phyloP scores from a whole-genome alignment of 352 stramenopile genomes.

The Blastocystis sp. region DNA sequence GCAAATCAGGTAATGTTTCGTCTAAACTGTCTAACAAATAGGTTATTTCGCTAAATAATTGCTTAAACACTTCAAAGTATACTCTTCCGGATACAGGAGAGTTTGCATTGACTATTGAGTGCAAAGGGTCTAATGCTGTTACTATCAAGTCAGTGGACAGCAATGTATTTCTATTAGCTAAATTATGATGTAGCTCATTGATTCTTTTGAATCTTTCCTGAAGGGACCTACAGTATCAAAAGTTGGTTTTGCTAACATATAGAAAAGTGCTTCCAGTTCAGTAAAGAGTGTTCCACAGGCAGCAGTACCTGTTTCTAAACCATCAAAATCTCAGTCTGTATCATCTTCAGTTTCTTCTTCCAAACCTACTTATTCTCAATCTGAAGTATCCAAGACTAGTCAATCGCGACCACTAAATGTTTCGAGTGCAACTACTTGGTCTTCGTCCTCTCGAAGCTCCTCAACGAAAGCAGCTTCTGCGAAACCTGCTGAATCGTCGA shows the following conservation, averaged over 20 bases:
- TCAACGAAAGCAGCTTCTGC: not conserved
- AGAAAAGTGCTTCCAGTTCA: not conserved
- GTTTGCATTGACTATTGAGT: not conserved
- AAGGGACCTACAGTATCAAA: not conserved
- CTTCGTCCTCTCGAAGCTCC: not conserved
- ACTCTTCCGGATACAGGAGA: not conserved
- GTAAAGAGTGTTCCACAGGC: not conserved
- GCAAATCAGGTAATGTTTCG: not conserved
- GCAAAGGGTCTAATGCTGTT: not conserved
- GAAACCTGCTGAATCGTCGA: not conserved
- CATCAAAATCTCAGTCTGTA: not conserved
- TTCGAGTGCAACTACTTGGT: not conserved
- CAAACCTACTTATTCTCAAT: not conserved
- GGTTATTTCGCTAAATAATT: conserved; percentile 10
- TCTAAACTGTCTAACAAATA: not conserved
- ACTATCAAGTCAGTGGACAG: not conserved
- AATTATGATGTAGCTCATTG: not conserved
- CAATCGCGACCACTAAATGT: not conserved
- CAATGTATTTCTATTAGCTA: not conserved
- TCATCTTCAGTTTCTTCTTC: not conserved
- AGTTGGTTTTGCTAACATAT: not conserved
- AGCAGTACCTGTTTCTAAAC: not conserved
- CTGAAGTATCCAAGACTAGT: not conserved
- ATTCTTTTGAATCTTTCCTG: not conserved
- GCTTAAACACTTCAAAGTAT: not conserved